These are phyloP conservation scores for Lactarius pseudohatsudake DNA, from an alignment of 768 basidiomycete genomes.

Conservation along the genomic window DNA sequence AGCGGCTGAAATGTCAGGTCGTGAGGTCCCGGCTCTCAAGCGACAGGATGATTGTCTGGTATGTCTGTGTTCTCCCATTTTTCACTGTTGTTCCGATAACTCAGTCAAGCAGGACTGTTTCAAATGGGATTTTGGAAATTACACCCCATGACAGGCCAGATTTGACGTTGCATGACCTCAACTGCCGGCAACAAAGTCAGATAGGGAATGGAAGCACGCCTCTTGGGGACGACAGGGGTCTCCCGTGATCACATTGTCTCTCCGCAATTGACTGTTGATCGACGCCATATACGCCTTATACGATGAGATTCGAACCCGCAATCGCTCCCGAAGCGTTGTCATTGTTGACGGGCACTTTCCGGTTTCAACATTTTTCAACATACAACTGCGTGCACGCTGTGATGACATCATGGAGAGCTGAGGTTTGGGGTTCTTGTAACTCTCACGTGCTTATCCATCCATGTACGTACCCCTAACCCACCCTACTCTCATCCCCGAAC, in stretches of 20 bases:
- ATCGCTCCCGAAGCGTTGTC: slow-evolving; percentile 3
- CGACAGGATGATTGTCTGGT: slow-evolving; percentile 72
- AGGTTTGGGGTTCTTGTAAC: not conserved
- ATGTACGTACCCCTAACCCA: not conserved
- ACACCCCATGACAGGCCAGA: slow-evolving; percentile 13
- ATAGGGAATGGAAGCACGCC: not conserved
- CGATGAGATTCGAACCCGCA: not conserved
- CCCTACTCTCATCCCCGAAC: not conserved
- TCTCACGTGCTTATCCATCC: not conserved
- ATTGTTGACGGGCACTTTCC: not conserved
- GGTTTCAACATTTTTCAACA: not conserved
- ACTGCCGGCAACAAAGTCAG: not conserved
- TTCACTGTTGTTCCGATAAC: slow-evolving; percentile 11
- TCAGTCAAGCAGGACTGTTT: slow-evolving; percentile 56
- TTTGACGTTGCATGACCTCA: not conserved
- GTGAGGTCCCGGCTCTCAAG: slow-evolving; percentile 58
- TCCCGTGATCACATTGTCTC: not conserved
- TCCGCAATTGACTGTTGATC: not conserved
- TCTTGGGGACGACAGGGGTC: not conserved
- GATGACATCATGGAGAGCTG: not conserved
- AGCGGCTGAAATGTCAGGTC: slow-evolving; percentile 55
- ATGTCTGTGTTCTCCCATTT: slow-evolving; percentile 42
- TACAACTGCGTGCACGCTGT: not conserved
- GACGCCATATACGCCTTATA: not conserved
- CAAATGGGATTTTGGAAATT: slow-evolving; percentile 68